Conservation (phyloP, 495 filamentous ascomycete species). For the Trichocladium uniseriatum region DNA sequence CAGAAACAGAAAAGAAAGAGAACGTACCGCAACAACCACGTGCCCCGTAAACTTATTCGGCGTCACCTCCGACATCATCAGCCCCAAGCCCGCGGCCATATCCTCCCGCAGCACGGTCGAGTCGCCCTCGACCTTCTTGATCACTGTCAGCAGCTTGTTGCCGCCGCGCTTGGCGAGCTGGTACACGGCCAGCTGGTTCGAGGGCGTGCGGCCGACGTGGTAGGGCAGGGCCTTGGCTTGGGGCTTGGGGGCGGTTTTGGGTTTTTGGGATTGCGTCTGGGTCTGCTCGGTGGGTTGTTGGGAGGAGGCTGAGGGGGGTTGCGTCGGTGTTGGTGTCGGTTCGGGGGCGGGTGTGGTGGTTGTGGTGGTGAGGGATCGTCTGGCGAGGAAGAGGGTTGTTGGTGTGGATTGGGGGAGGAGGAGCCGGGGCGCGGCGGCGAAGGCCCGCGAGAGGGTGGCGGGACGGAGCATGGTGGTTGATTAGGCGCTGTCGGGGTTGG, state of each 20-base stretch:
- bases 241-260: neutral
- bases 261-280: too few relatives aligned
- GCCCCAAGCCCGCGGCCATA: conserved; percentile 33
- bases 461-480: conserved; percentile 14
- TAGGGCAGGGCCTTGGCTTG: conserved; percentile 40
- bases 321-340: neutral
- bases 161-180: conserved; percentile 63
- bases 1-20: neutral
- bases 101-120: conserved; percentile 42
- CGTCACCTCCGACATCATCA: conserved; percentile 38
- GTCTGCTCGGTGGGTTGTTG: neutral
- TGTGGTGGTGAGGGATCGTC: conserved; percentile 1
- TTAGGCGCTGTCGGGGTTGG: neutral
- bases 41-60: conserved; percentile 55
- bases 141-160: conserved; percentile 60
- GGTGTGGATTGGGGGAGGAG: neutral
- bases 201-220: conserved; percentile 60
- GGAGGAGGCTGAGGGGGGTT: neutral
- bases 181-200: conserved; percentile 74
- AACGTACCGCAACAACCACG: conserved; percentile 52
- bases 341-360: neutral
- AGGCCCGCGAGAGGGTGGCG: conserved; percentile 3
- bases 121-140: conserved; percentile 75
- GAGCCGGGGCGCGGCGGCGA: conserved; percentile 2
- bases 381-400: neutral